Base-by-base conservation (phyloP, 2,329 filamentous ascomycete genomes). In the Fusarium sp. region DNA sequence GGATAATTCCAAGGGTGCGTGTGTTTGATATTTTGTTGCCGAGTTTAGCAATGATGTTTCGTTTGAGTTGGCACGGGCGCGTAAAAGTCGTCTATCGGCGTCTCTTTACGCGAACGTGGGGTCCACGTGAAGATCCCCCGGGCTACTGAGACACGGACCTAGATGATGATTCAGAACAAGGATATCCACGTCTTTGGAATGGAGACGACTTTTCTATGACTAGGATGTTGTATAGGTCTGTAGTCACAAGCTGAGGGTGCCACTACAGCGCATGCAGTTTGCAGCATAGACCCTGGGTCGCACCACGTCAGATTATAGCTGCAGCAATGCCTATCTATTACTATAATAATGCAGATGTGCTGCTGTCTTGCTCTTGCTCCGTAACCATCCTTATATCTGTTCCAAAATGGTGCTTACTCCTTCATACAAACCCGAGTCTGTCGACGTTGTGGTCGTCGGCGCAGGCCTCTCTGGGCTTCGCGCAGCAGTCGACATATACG, bases 381-480 rank as follows among this genome's bases (percentile, higher is more conserved):
- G 7, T 38, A 11, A 10, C 22, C 1, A 6, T 31, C 6, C 32
- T 5, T 34, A 15, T 8, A 9, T 26, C 41, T 26, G n/a, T 61
- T 39, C 10, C 13, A 44, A 49, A 36, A 61, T 61, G 58, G 55
- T 56, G 2, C 34, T 61, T 1, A 28, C 38, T 12, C 22, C 26
- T 9, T 55, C 34, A 6, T 22, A 55, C 4, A 32, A 44, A 9
- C 38, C 43, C 9, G 32, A 61, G 38, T 40, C n/a, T 3, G 49
- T 44, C 32, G 62, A 65, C 10, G 64, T 65, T n/a, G 57, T 65
- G 1, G 34, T 67, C n/a, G 58, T 67, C 6, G 64, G 64, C 1
- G 64, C 64, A 8, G 66, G 81, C 2, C 69, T 79, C 4, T 70
- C 70, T 19, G 75, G 73, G 7, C 72, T 77, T 12, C 55, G 69